phyloP scores from a whole-genome alignment of 2,329 filamentous ascomycete genomes.

The Aspergillus fumigatiaffinis region DNA sequence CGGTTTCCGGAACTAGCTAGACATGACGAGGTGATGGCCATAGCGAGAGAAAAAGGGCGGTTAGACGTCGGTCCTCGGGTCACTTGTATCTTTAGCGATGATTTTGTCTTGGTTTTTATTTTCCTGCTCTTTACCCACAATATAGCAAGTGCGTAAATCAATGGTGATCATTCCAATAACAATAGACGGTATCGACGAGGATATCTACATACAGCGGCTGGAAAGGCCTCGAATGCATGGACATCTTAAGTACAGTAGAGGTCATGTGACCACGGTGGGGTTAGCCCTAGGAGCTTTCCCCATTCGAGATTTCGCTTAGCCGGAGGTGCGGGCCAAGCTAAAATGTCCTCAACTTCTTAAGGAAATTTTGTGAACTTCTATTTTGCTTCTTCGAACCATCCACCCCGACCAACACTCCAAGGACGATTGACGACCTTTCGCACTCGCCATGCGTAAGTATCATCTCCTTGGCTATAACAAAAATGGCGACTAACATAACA shows the following conservation, averaged over 20 bases:
- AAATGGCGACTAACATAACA: constrained; percentile 42
- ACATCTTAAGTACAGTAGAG: neutral
- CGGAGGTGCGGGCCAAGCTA: constrained; percentile 18
- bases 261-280: constrained; percentile 18
- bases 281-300: constrained; percentile 22
- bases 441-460: constrained; percentile 71
- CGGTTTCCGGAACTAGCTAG: constrained; percentile 49
- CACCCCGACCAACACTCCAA: constrained; percentile 37
- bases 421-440: constrained; percentile 65
- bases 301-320: constrained; percentile 28
- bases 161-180: neutral
- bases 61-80: constrained; percentile 28
- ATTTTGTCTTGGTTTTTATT: constrained; percentile 24
- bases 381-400: constrained; percentile 26
- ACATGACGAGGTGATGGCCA: constrained; percentile 29
- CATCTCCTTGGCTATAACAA: constrained; percentile 56
- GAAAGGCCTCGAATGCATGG: constrained; percentile 1
- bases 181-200: neutral
- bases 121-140: constrained; percentile 16
- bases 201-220: neutral
- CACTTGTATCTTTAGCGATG: constrained; percentile 42
- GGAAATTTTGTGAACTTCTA: constrained; percentile 15
- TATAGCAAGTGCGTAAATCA: constrained; percentile 29
- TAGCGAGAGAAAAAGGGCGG: constrained; percentile 31
- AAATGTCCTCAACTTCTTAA: constrained; percentile 16